Evolutionary conservation across 495 filamentous ascomycete species (phyloP), one percentile per base, ranked within the genome.

Genomic region (Durotheca rogersii): DNA sequence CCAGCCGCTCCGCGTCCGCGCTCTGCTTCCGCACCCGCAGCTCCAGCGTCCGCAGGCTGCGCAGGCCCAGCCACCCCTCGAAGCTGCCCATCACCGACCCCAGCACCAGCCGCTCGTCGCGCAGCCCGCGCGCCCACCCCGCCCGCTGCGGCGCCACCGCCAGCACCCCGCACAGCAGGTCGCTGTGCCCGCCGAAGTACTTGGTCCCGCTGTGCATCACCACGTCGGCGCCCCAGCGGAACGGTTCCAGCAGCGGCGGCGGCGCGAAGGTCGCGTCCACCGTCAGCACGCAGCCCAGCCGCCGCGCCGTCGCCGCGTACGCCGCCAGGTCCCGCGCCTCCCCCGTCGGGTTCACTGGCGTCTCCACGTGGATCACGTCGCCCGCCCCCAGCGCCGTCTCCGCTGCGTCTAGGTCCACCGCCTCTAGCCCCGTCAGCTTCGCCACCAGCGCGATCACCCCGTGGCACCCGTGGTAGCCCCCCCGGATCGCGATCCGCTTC

Each of bases 181-280:
- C 93, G 53, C 81, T 87, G 69, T 98, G 93, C 0, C 93, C 93
- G 14, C 93, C 93, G 48, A 98, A 79, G 66, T 96, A 98, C 75
- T 98, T 98, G 6, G 90, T 93, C 9, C 89, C 93, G 16, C 78
- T 83, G 67, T 98, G 93, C 86, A 96, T 86, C 15, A 96, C 81
- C 0, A 88, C 66, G 67, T 96, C 90, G 2, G 85, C 88, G 47
- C 90, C 90, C 60, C 73, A 83, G 25, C 58, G 35, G 63, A 96
- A 94, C 1, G 93, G 93, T 56, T 96, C 88, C 66, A 88, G 85
- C 29, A 98, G 74, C 16, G 83, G 83, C 10, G 93, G 93, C n/a
- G 93, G 93, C 1, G 81, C 93, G 64, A 98, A 96, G 0, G 93
- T 98, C 0, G 85, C 79, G 68, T 98, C 93, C 3, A 98, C 88